Evolutionary conservation across 345 rosid genomes (phyloP).

Genomic region (Anastatica hierochuntica): DNA sequence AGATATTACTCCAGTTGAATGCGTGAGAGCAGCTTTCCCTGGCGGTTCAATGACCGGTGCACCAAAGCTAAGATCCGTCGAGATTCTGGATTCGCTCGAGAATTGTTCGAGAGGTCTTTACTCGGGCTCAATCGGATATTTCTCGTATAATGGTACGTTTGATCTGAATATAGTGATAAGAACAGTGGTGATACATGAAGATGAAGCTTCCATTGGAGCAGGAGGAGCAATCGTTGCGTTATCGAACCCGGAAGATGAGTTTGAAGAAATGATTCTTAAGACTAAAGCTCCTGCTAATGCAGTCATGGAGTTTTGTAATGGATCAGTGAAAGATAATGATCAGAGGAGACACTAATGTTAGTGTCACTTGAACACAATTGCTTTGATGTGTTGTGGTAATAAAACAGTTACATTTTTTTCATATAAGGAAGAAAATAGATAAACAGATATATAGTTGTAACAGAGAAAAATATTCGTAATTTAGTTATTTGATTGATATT

Average conservation of each 20-base stretch:
- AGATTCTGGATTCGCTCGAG: constrained; percentile 74
- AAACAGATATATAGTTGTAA: not conserved
- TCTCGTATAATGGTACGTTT: constrained; percentile 73
- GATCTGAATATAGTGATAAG: constrained; percentile 92
- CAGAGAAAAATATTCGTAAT: not conserved
- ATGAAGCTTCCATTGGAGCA: constrained; percentile 86
- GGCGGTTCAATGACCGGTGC: constrained; percentile 99
- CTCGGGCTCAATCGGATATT: constrained; percentile 89
- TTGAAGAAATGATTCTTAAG: constrained; percentile 84
- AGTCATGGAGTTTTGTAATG: constrained; percentile 39
- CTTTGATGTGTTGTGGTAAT: not conserved
- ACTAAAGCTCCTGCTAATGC: constrained; percentile 69
- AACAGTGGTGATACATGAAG: constrained; percentile 70
- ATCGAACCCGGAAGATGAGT: constrained; percentile 79
- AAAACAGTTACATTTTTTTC: not conserved
- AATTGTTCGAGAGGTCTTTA: constrained; percentile 75
- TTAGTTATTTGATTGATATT: not conserved
- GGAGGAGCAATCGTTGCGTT: constrained; percentile 86
- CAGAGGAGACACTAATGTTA: not conserved
- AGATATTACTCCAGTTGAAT: constrained; percentile 53
- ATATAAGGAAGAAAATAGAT: not conserved
- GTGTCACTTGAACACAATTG: not conserved
- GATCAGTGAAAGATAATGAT: not conserved
- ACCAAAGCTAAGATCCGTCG: constrained; percentile 87
- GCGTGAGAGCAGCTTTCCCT: constrained; percentile 81